These are phyloP conservation scores for Lagenidium giganteum DNA, from an alignment of 352 stramenopile genomes.

Conservation along the genomic window DNA sequence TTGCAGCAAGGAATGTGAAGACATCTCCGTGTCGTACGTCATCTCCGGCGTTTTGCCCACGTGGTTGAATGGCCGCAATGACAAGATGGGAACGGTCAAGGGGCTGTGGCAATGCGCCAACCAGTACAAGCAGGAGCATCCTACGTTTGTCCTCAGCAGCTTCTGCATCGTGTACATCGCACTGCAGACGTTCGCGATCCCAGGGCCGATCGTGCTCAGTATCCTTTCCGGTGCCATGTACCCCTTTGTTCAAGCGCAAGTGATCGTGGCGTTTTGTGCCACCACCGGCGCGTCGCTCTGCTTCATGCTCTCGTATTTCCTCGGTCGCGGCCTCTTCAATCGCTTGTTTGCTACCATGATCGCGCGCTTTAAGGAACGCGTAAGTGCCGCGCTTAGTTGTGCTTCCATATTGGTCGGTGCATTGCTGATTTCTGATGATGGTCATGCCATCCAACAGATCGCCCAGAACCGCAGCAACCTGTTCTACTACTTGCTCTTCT, in stretches of 20 bases:
- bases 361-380: conserved; percentile 70
- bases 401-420: background rate
- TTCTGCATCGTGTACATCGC: conserved; percentile 85
- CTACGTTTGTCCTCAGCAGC: conserved; percentile 66
- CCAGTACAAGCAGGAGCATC: conserved; percentile 73
- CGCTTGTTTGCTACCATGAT: conserved; percentile 72
- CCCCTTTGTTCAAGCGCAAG: conserved; percentile 68
- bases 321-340: conserved; percentile 71
- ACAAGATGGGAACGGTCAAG: conserved; percentile 81
- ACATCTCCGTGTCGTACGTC: conserved; percentile 75
- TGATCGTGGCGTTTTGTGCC: conserved; percentile 80
- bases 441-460: conserved; percentile 28
- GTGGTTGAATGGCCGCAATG: conserved; percentile 75
- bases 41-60: conserved; percentile 73
- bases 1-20: conserved; percentile 47
- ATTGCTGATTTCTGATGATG: background rate
- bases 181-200: conserved; percentile 86
- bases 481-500: conserved; percentile 89
- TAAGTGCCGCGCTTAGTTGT: conserved; percentile 10
- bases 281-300: conserved; percentile 78
- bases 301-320: conserved; percentile 83
- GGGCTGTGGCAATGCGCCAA: conserved; percentile 70
- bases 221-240: conserved; percentile 88
- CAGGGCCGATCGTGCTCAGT: conserved; percentile 81
- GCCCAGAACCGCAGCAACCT: conserved; percentile 78